Evolutionary conservation across 768 basidiomycete species (phyloP).

Genomic region (Tricholoma saponaceum): DNA sequence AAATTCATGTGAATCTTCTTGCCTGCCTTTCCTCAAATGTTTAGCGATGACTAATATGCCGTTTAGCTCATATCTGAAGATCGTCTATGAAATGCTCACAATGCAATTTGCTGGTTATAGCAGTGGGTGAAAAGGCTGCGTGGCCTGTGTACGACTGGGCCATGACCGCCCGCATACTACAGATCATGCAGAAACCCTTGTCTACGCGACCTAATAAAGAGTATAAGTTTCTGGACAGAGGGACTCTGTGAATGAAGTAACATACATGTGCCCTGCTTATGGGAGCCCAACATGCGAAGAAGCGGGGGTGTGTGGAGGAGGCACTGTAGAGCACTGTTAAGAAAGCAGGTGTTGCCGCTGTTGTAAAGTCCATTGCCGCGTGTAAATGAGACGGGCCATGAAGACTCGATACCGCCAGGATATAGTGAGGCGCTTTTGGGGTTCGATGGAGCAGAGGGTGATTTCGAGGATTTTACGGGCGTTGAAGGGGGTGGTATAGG

Average conservation of each 20-base stretch:
- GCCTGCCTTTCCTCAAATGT: conserved; percentile 84
- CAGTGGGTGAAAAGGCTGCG: conserved; percentile 55
- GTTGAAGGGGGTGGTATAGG: conserved; percentile 13
- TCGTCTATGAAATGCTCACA: conserved; percentile 37
- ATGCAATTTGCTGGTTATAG: conserved; percentile 66
- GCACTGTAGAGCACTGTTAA: conserved; percentile 93
- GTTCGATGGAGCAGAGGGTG: conserved; percentile 15
- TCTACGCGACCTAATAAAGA: conserved; percentile 33
- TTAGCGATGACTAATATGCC: conserved; percentile 73
- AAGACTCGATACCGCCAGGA: conserved; percentile 49
- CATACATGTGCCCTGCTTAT: conserved; percentile 60
- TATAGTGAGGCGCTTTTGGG: conserved; percentile 41
- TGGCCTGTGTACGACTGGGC: conserved; percentile 44
- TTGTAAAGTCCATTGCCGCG: conserved; percentile 72
- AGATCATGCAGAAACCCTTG: conserved; percentile 76
- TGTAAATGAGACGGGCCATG: conserved; percentile 52
- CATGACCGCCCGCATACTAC: conserved; percentile 59
- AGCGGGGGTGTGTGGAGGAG: conserved; percentile 91
- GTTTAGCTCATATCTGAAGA: background rate
- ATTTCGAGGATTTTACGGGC: conserved; percentile 16
- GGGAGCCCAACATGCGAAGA: conserved; percentile 52
- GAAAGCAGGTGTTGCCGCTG: conserved; percentile 91
- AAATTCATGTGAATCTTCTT: conserved; percentile 98
- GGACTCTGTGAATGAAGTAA: conserved; percentile 15
- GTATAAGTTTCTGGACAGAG: conserved; percentile 3